These are phyloP conservation scores for Fistulifera pelliculosa DNA, from an alignment of 108 stramenopile genomes.

Conservation along the genomic window DNA sequence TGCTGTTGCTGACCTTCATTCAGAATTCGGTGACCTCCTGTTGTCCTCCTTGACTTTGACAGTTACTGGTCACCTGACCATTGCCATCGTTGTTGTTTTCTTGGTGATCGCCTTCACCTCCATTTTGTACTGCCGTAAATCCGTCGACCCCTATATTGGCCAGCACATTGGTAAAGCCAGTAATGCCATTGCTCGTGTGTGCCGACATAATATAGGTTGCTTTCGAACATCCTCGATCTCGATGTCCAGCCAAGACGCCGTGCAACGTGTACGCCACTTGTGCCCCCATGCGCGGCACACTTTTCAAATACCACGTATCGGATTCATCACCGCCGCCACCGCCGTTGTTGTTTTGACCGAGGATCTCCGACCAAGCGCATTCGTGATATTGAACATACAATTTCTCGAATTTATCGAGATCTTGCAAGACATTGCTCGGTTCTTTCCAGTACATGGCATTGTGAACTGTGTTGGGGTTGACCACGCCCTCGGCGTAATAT, in stretches of 20 bases:
- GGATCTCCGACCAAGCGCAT: slow-evolving; percentile 26
- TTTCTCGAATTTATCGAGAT: slow-evolving; percentile 27
- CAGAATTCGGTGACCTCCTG: too few species aligned
- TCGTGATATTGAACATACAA: slow-evolving; percentile 35
- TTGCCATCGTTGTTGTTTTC: background rate
- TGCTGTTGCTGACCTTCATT: too few species aligned
- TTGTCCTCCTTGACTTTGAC: too few species aligned
- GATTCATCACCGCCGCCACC: slow-evolving; percentile 21
- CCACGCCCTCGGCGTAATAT: slow-evolving; percentile 13
- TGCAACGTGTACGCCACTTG: slow-evolving; percentile 54
- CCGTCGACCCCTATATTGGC: background rate
- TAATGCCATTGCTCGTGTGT: background rate
- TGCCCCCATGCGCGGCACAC: slow-evolving; percentile 34
- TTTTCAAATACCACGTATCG: slow-evolving; percentile 46
- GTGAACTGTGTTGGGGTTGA: slow-evolving; percentile 13
- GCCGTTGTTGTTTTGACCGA: slow-evolving; percentile 5
- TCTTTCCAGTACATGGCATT: slow-evolving; percentile 21
- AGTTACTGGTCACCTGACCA: background rate
- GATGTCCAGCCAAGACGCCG: slow-evolving; percentile 26
- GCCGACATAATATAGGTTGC: slow-evolving; percentile 22
- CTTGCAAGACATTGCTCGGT: slow-evolving; percentile 29
- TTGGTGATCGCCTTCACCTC: background rate
- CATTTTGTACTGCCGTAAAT: background rate
- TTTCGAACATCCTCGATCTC: slow-evolving; percentile 9
- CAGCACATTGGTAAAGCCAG: background rate